Percentiles rank a stretch among this genome's conserved stretches.
Evolutionary conservation across 2,329 filamentous ascomycete genomes (phyloP).

Genomic region (Didymellaceae sp.): DNA sequence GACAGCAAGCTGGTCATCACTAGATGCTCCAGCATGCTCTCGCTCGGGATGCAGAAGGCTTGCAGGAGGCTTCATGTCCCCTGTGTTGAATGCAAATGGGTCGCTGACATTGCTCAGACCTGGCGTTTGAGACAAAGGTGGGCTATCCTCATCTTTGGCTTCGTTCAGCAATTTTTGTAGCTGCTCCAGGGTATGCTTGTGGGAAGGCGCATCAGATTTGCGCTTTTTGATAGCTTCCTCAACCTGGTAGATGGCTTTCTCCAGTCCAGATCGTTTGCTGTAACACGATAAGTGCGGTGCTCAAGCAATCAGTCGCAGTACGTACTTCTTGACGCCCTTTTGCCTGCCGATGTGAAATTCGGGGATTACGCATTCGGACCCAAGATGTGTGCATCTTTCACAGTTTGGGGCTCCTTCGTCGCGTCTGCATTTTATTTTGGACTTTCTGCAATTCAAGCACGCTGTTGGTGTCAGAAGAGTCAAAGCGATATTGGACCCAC

Average conservation of each 20-base stretch:
- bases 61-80: slow-evolving; percentile 22
- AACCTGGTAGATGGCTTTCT: slow-evolving; percentile 76
- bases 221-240: slow-evolving; percentile 64
- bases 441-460: slow-evolving; percentile 69
- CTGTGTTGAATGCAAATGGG: slow-evolving; percentile 7
- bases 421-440: slow-evolving; percentile 67
- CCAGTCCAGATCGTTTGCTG: slow-evolving; percentile 75
- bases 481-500: neutral
- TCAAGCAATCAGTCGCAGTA: neutral
- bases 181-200: slow-evolving; percentile 36
- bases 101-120: slow-evolving; percentile 2
- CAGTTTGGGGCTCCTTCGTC: slow-evolving; percentile 63
- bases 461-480: slow-evolving; percentile 41
- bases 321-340: slow-evolving; percentile 78
- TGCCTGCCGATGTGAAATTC: slow-evolving; percentile 74
- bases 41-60: slow-evolving; percentile 25
- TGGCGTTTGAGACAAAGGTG: neutral
- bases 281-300: slow-evolving; percentile 2
- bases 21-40: slow-evolving; percentile 36
- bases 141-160: slow-evolving; percentile 47
- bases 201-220: slow-evolving; percentile 32
- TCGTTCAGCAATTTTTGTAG: slow-evolving; percentile 60
- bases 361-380: slow-evolving; percentile 69
- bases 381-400: slow-evolving; percentile 65
- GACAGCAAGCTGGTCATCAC: slow-evolving; percentile 56